Base-by-base conservation (phyloP, 371 early-diverging fungal species). In the Mortierella sp. region DNA sequence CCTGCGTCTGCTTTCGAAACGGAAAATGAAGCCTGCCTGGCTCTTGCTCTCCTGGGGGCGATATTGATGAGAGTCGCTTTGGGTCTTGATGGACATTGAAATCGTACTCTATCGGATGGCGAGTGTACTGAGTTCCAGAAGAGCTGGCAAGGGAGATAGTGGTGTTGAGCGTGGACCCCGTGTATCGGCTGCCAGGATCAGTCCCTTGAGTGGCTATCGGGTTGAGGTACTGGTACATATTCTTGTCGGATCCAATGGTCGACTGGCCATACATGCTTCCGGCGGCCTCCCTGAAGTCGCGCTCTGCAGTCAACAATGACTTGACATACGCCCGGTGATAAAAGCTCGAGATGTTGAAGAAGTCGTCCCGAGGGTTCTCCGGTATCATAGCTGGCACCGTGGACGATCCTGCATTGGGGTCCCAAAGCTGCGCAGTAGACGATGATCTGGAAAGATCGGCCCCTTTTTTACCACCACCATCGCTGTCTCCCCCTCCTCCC, bases 181-280 rank as follows among this genome's bases (percentile, higher is more conserved):
- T 32, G 46, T 84, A 84, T 18, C 70, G 75, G 11, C 54, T 70
- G 27, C 43, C 51, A 14, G 68, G 41, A 1, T 18, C 68, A 24
- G 68, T 41, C 41, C 68, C 68, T 41, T 65, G 65, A 21, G 65
- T 65, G 18, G 68, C 68, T 10, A 35, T 68, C 10, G 68, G 68
- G 8, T 72, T 43, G 48, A 18, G 70, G 32, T 71, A 72, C 8
- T 58, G 72, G 18, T 74, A 38, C 3, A 70, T 41, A 4, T 80
- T 49, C 56, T 78, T 84, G 75, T 84, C 71, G 0, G 84, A 84
- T 55, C 84, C 84, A 11, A 84, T 74, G 24, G 84, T 84, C 5
- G 84, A 84, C 4, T 49, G 72, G 3, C 84, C 84, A 54, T 84
- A 81, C 84, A 84, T 84, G 48, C 81, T 81, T 18, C 84, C 81